Evolutionary conservation across 495 filamentous ascomycete genomes (phyloP).

Genomic region (Aspergillus mulundensis): DNA sequence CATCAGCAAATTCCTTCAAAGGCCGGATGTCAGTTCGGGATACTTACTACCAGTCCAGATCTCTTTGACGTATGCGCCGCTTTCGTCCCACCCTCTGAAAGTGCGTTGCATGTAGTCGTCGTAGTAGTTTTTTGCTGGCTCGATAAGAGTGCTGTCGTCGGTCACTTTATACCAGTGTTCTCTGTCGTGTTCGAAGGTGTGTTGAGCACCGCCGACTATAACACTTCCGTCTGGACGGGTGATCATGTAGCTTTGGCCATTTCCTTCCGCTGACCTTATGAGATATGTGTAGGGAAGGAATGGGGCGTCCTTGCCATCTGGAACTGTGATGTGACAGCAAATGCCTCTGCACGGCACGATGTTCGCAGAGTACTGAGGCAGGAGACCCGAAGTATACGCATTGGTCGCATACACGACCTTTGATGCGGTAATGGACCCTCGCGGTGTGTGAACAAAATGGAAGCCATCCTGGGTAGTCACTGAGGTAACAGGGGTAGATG

Average conservation of each 20-base stretch:
- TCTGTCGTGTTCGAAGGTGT: constrained; percentile 45
- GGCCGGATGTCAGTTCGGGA: background rate
- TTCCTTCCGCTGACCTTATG: constrained; percentile 16
- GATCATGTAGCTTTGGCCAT: constrained; percentile 55
- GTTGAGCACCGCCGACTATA: constrained; percentile 60
- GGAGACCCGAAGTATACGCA: constrained; percentile 60
- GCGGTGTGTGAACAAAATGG: constrained; percentile 50
- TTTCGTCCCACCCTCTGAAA: constrained; percentile 46
- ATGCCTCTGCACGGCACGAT: constrained; percentile 56
- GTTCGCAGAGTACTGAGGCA: constrained; percentile 50
- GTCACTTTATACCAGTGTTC: constrained; percentile 51
- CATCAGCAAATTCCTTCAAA: background rate
- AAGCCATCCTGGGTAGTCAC: constrained; percentile 22
- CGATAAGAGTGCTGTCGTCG: constrained; percentile 51
- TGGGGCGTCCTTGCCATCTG: constrained; percentile 46
- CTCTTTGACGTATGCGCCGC: constrained; percentile 36
- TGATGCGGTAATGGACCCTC: constrained; percentile 49
- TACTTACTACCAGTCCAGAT: constrained; percentile 48
- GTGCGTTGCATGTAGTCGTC: constrained; percentile 52
- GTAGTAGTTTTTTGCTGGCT: constrained; percentile 54
- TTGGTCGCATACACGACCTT: constrained; percentile 69
- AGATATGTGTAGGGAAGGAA: constrained; percentile 30
- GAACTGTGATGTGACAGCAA: constrained; percentile 62
- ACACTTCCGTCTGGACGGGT: constrained; percentile 66
- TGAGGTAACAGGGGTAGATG: constrained; percentile 51